Evolutionary conservation across 1,284 basidiomycete species (phyloP).

Genomic region (Xerocomus amazonicus): DNA sequence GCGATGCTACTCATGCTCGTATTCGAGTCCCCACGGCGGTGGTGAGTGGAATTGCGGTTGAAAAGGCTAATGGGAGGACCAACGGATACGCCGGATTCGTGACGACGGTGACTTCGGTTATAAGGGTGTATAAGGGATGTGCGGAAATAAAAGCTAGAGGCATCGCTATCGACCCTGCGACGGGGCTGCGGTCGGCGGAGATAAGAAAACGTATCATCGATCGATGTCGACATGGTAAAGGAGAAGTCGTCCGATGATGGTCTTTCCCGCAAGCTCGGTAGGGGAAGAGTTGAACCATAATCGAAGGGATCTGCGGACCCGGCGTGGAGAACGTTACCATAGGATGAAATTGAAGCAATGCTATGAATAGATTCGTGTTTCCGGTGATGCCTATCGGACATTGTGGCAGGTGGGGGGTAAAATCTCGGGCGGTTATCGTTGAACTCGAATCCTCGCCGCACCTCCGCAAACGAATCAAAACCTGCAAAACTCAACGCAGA

Average conservation of each 20-base stretch:
- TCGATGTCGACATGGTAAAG: conserved; percentile 51
- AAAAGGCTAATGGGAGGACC: conserved; percentile 69
- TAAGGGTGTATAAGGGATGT: conserved; percentile 32
- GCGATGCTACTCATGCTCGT: conserved; percentile 53
- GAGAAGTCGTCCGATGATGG: conserved; percentile 55
- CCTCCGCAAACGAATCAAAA: conserved; percentile 69
- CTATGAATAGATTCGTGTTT: conserved; percentile 66
- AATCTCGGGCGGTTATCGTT: conserved; percentile 56
- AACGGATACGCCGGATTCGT: conserved; percentile 46
- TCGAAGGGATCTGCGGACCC: conserved; percentile 72
- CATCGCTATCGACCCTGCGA: conserved; percentile 66
- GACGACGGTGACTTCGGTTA: conserved; percentile 46
- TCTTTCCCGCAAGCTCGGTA: conserved; percentile 48
- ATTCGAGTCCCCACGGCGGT: conserved; percentile 50
- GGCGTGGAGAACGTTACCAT: conserved; percentile 63
- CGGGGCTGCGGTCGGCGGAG: conserved; percentile 43
- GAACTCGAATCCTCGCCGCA: conserved; percentile 72
- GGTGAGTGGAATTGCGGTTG: conserved; percentile 54
- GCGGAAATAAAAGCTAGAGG: conserved; percentile 72
- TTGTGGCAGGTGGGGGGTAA: conserved; percentile 51
- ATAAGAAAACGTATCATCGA: conserved; percentile 75
- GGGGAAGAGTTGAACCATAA: conserved; percentile 41
- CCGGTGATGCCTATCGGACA: conserved; percentile 37
- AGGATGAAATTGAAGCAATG: conserved; percentile 79
- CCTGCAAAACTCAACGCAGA: conserved; percentile 65